A percentile compares a stretch with the other conserved stretches of the same genome.
Evolutionary conservation across 805 yeast species (phyloP).

Genomic region (Candida golubevii): DNA sequence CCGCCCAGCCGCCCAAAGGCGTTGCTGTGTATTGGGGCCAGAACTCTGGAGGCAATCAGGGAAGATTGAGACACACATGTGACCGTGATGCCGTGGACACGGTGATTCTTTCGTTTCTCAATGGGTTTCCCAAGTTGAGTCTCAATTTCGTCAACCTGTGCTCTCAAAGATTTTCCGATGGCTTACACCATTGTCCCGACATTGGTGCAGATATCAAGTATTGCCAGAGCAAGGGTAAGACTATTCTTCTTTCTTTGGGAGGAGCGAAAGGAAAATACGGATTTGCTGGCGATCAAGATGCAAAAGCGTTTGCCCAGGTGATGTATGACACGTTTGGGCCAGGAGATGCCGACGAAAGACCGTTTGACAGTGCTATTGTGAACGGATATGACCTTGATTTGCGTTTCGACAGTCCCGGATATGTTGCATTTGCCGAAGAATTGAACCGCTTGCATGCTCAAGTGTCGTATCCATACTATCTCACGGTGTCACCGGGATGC

Average conservation of each 20-base stretch:
- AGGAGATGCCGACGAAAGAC: too few species aligned
- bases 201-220: constrained; percentile 13
- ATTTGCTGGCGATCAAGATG: constrained; percentile 47
- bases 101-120: constrained; percentile 65
- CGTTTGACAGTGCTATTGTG: too few species aligned
- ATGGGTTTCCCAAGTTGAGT: constrained; percentile 45
- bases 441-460: constrained; percentile 7
- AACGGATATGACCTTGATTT: constrained; percentile 20
- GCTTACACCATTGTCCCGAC: constrained; percentile 13
- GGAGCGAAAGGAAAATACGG: constrained; percentile 66
- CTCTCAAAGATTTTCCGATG: constrained; percentile 42
- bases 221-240: constrained; percentile 11
- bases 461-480: constrained; percentile 18
- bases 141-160: constrained; percentile 57
- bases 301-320: constrained; percentile 47
- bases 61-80: constrained; percentile 51
- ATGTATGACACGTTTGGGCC: constrained; percentile 26
- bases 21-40: constrained; percentile 73
- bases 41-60: constrained; percentile 50
- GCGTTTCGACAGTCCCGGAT: constrained; percentile 17
- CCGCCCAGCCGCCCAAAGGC: too few species aligned
- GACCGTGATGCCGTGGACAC: constrained; percentile 65
- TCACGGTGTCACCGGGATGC: constrained; percentile 84
- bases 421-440: constrained; percentile 37
- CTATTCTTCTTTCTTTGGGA: constrained; percentile 15